phyloP scores from a whole-genome alignment of 1,139 yeast species.

The Sugiyamaella grinbergsii region DNA sequence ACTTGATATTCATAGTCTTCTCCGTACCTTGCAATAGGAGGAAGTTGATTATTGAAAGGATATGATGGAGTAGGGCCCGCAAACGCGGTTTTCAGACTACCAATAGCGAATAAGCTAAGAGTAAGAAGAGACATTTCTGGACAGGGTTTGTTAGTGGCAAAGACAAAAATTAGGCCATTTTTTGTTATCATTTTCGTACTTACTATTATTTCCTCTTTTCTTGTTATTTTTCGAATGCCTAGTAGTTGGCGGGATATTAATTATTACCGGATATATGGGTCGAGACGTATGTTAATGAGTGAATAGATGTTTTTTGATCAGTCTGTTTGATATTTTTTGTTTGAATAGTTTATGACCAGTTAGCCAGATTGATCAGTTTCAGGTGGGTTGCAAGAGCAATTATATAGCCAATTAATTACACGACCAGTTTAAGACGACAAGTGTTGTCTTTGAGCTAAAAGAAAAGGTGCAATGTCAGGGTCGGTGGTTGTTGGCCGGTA shows the following conservation, averaged over 20 bases:
- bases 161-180: not conserved
- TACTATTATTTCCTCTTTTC: not conserved
- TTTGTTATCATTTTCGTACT: not conserved
- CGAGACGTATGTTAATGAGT: not conserved
- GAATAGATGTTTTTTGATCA: not conserved
- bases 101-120: not conserved
- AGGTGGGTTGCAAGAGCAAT: too few relatives aligned
- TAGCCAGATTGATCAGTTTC: too few relatives aligned
- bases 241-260: not conserved
- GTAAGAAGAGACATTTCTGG: conserved; percentile 3
- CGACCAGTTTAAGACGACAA: too few relatives aligned
- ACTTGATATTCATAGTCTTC: conserved; percentile 66
- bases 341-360: too few relatives aligned
- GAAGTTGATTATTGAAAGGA: conserved; percentile 80
- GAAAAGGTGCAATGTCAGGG: not conserved
- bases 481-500: not conserved
- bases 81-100: not conserved
- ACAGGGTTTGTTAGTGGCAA: not conserved
- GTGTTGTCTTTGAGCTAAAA: too few relatives aligned
- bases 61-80: conserved; percentile 42
- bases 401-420: too few relatives aligned
- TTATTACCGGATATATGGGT: conserved; percentile 1
- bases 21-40: conserved; percentile 79
- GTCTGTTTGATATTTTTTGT: too few relatives aligned
- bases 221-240: not conserved